Percentiles rank a stretch among this genome's conserved stretches.
phyloP scores from a whole-genome alignment of 345 rosid genomes.

The Psidium friedrichsthalianum region DNA sequence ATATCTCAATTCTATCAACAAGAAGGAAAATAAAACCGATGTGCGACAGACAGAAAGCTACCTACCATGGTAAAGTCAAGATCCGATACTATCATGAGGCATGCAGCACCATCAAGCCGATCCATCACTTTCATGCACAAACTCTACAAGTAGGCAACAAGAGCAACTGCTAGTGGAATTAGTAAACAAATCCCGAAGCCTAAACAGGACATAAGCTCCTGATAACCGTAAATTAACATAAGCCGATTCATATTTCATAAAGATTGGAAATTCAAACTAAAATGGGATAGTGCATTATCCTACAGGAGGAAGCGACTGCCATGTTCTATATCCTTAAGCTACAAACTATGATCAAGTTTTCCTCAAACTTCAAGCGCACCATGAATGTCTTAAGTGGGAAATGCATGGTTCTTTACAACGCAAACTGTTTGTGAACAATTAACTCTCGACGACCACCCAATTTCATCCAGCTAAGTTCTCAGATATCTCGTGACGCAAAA shows the following conservation, averaged over 20 bases:
- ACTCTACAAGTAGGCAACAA: background rate
- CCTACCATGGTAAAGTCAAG: constrained; percentile 78
- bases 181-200: background rate
- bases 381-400: background rate
- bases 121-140: constrained; percentile 25
- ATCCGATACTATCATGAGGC: constrained; percentile 74
- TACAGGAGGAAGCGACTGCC: background rate
- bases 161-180: background rate
- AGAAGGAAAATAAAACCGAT: background rate
- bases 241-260: background rate
- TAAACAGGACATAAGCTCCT: background rate
- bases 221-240: background rate
- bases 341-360: background rate
- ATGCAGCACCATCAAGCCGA: constrained; percentile 46
- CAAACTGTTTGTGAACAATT: background rate
- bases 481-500: background rate
- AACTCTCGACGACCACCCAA: background rate
- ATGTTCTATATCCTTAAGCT: background rate
- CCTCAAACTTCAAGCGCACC: background rate
- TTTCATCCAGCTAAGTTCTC: background rate
- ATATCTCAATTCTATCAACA: background rate
- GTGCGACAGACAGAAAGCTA: background rate
- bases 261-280: background rate
- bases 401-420: background rate
- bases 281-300: background rate